Evolutionary conservation across 371 early-diverging fungal species (phyloP).

Genomic region (Mucor mucedo): DNA sequence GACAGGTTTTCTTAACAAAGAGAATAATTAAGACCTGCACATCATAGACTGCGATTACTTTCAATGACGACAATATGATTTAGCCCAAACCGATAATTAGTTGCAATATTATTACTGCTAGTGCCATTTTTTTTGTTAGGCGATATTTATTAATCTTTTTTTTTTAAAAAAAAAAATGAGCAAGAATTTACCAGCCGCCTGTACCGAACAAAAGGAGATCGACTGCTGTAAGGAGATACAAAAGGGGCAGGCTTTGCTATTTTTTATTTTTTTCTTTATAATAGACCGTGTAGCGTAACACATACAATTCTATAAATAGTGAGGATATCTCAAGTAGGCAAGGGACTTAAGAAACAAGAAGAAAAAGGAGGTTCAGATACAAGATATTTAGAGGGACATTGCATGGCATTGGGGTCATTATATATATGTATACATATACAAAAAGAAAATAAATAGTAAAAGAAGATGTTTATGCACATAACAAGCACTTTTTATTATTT

Average conservation of each 20-base stretch:
- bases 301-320: not conserved
- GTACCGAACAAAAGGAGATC: not conserved
- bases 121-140: too few species aligned
- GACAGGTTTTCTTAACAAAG: too few species aligned
- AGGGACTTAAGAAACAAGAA: not conserved
- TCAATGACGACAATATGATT: too few species aligned
- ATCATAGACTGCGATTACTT: slow-evolving; percentile 99
- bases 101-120: too few species aligned
- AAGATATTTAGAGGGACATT: slow-evolving; percentile 1
- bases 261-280: too few species aligned
- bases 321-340: not conserved
- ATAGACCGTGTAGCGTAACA: not conserved
- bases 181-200: too few species aligned
- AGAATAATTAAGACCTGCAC: too few species aligned
- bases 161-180: too few species aligned
- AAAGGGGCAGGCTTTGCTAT: too few species aligned
- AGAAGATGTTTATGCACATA: not conserved
- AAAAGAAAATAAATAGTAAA: slow-evolving; percentile 1
- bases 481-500: not conserved
- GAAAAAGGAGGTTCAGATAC: not conserved
- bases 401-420: not conserved
- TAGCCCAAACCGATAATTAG: too few species aligned
- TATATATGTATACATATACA: not conserved
- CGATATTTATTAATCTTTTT: too few species aligned
- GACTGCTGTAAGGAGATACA: not conserved